These are phyloP conservation scores for Fusarium kyushuense DNA, from an alignment of 2,329 filamentous ascomycete genomes.

Conservation along the genomic window DNA sequence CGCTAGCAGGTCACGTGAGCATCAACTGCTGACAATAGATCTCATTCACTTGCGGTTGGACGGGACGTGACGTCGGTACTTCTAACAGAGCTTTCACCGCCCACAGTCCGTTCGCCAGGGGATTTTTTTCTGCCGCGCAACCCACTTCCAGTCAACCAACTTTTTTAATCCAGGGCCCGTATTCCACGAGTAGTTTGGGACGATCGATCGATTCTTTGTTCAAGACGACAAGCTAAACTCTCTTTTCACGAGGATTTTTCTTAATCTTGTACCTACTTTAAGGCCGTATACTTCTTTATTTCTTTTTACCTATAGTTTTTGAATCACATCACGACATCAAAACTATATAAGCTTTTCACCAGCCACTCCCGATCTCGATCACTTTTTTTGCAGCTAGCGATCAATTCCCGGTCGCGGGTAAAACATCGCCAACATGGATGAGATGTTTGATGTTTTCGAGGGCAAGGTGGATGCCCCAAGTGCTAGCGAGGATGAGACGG, in stretches of 20 bases:
- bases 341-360: not conserved
- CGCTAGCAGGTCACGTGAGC: constrained; percentile 43
- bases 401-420: constrained; percentile 25
- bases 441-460: constrained; percentile 86
- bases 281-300: not conserved
- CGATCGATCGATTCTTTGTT: constrained; percentile 41
- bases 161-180: constrained; percentile 41
- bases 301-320: not conserved
- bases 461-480: constrained; percentile 62
- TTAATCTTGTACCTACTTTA: constrained; percentile 1
- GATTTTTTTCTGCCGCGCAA: constrained; percentile 47
- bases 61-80: constrained; percentile 41
- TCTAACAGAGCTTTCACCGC: constrained; percentile 39
- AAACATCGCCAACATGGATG: constrained; percentile 69
- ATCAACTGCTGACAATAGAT: constrained; percentile 29
- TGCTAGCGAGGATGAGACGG: constrained; percentile 59
- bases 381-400: constrained; percentile 26
- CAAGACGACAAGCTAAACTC: constrained; percentile 22
- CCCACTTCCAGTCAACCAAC: constrained; percentile 45
- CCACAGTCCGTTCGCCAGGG: constrained; percentile 33
- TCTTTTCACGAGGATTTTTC: constrained; percentile 6
- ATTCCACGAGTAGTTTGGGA: constrained; percentile 38
- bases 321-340: not conserved
- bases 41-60: not conserved
- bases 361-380: constrained; percentile 32